These are phyloP conservation scores for Datura wrightii DNA, from an alignment of 257 asterid genomes.

Conservation along the genomic window DNA sequence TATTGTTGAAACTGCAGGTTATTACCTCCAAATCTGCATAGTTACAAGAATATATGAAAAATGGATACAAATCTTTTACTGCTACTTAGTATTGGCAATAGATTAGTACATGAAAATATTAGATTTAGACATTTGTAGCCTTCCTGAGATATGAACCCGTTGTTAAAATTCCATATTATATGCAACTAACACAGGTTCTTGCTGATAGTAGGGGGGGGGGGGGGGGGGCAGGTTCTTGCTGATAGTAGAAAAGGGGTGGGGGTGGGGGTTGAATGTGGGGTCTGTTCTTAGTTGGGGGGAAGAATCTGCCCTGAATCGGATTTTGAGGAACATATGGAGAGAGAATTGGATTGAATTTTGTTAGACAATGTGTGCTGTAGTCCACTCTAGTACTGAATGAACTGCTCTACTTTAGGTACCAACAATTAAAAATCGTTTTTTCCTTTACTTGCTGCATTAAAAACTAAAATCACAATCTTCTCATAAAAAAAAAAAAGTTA, in stretches of 20 bases:
- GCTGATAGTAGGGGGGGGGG: background rate
- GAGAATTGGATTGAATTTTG: background rate
- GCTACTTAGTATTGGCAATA: background rate
- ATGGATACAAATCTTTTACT: background rate
- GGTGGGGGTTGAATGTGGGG: background rate
- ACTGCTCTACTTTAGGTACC: background rate
- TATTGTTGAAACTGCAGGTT: background rate
- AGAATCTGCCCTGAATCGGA: background rate
- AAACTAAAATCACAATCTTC: conserved; percentile 2
- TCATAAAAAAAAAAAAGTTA: background rate
- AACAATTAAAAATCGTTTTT: background rate
- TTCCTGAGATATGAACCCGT: background rate
- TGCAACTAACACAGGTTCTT: background rate
- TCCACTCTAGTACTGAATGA: background rate
- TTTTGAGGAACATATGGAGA: background rate
- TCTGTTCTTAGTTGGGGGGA: background rate
- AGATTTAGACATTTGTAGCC: background rate
- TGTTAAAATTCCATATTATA: background rate
- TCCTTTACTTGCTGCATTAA: background rate
- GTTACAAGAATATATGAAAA: background rate
- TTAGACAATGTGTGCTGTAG: background rate
- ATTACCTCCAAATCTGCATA: background rate
- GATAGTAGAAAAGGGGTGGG: background rate
- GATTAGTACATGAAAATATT: background rate
- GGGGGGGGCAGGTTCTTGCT: background rate